These are phyloP conservation scores for Peronospora farinosa DNA, from an alignment of 352 stramenopile species.

Conservation along the genomic window DNA sequence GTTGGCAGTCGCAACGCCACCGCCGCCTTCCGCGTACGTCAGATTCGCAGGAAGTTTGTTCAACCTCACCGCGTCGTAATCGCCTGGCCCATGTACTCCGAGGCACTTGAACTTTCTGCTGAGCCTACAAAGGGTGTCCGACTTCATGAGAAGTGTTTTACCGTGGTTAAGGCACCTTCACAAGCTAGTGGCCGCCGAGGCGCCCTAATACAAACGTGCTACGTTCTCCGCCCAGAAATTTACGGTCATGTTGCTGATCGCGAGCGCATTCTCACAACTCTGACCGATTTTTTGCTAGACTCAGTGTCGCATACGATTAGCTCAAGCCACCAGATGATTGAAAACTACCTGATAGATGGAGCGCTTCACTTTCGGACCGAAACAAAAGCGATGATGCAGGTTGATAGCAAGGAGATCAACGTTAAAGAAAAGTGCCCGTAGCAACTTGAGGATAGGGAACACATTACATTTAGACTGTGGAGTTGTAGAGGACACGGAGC, in stretches of 20 bases:
- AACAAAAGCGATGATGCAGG: conserved; percentile 15
- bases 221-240: conserved; percentile 54
- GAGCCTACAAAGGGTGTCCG: conserved; percentile 47
- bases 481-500: conserved; percentile 15
- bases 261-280: conserved; percentile 50
- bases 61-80: conserved; percentile 50
- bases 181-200: conserved; percentile 29
- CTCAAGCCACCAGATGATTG: conserved; percentile 65
- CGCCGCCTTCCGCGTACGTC: conserved; percentile 45
- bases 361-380: conserved; percentile 18
- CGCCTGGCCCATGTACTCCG: conserved; percentile 47
- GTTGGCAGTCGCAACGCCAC: conserved; percentile 42
- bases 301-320: conserved; percentile 53
- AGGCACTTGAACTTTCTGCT: conserved; percentile 45
- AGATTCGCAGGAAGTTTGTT: conserved; percentile 49
- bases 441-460: conserved; percentile 8
- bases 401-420: conserved; percentile 7
- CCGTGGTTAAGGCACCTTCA: conserved; percentile 46
- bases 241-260: conserved; percentile 57
- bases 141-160: conserved; percentile 56
- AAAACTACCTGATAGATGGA: conserved; percentile 58
- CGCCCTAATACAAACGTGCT: conserved; percentile 67
- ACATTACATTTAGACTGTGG: neutral
- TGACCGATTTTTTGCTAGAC: conserved; percentile 67
- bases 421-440: conserved; percentile 13